phyloP scores from a whole-genome alignment of 2,329 filamentous ascomycete genomes.

The Aureobasidium sp. region DNA sequence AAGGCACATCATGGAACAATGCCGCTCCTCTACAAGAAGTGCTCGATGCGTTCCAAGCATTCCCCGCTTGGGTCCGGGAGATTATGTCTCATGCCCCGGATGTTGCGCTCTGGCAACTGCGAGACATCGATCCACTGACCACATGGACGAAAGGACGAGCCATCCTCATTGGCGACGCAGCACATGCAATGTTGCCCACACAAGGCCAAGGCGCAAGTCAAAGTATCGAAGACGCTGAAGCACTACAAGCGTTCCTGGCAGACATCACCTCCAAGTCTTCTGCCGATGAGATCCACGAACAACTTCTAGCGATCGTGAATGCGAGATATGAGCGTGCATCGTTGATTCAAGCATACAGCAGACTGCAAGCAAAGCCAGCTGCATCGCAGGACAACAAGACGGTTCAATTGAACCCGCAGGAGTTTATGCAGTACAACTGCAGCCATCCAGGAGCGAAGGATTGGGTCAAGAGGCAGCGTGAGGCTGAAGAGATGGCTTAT shows the following conservation, averaged over 20 bases:
- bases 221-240: conserved; percentile 36
- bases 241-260: conserved; percentile 24
- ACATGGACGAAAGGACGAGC: conserved; percentile 27
- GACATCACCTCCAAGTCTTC: conserved; percentile 18
- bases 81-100: conserved; percentile 27
- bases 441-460: conserved; percentile 30
- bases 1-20: conserved; percentile 34
- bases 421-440: conserved; percentile 38
- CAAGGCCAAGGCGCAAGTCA: conserved; percentile 38
- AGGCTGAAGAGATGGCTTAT: background rate
- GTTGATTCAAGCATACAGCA: conserved; percentile 36
- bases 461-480: conserved; percentile 21
- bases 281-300: conserved; percentile 19
- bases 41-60: conserved; percentile 34
- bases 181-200: conserved; percentile 34
- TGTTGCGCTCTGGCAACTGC: conserved; percentile 39
- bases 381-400: conserved; percentile 28
- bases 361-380: conserved; percentile 34
- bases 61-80: conserved; percentile 33
- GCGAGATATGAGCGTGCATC: conserved; percentile 33
- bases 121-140: conserved; percentile 36
- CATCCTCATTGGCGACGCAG: conserved; percentile 29
- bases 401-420: conserved; percentile 32
- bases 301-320: conserved; percentile 21
- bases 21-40: conserved; percentile 31